Conservation (phyloP, 176 grass and related monocot genomes). For the Aegilops bicornis region DNA sequence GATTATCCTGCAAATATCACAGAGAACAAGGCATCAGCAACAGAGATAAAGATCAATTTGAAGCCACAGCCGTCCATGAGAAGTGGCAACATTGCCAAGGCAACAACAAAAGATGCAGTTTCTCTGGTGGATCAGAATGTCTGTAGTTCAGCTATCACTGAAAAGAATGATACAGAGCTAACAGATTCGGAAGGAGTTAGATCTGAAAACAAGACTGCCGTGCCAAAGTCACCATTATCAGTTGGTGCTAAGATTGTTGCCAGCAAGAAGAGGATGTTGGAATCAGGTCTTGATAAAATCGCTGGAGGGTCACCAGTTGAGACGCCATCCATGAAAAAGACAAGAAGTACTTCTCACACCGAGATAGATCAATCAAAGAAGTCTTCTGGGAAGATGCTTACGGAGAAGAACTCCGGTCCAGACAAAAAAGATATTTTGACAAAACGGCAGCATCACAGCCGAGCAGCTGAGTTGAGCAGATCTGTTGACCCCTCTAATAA, state of each 20-base stretch:
- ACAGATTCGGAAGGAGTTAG: slow-evolving; percentile 48
- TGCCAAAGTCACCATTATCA: slow-evolving; percentile 30
- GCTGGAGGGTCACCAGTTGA: slow-evolving; percentile 31
- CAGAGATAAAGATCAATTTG: slow-evolving; percentile 2
- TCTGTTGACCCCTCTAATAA: slow-evolving; percentile 18
- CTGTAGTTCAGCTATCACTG: slow-evolving; percentile 46
- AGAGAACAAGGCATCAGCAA: slow-evolving; percentile 16
- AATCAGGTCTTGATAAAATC: slow-evolving; percentile 34
- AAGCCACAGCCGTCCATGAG: slow-evolving; percentile 9
- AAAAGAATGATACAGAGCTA: slow-evolving; percentile 47
- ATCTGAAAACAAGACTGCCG: slow-evolving; percentile 40
- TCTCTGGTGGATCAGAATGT: slow-evolving; percentile 39
- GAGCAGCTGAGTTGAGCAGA: slow-evolving; percentile 19
- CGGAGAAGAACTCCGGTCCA: slow-evolving; percentile 23
- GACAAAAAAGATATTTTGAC: slow-evolving; percentile 31
- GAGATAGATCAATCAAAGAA: slow-evolving; percentile 25
- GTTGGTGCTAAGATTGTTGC: slow-evolving; percentile 48
- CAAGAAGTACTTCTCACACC: slow-evolving; percentile 24
- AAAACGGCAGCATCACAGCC: slow-evolving; percentile 1
- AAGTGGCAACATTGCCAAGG: slow-evolving; percentile 27
- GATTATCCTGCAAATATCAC: slow-evolving; percentile 17
- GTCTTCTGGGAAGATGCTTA: slow-evolving; percentile 29
- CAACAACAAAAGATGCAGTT: slow-evolving; percentile 27
- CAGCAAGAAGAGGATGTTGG: slow-evolving; percentile 43
- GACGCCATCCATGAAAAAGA: slow-evolving; percentile 38